phyloP scores from a whole-genome alignment of 805 yeast species.

The Candida xyloterini region DNA sequence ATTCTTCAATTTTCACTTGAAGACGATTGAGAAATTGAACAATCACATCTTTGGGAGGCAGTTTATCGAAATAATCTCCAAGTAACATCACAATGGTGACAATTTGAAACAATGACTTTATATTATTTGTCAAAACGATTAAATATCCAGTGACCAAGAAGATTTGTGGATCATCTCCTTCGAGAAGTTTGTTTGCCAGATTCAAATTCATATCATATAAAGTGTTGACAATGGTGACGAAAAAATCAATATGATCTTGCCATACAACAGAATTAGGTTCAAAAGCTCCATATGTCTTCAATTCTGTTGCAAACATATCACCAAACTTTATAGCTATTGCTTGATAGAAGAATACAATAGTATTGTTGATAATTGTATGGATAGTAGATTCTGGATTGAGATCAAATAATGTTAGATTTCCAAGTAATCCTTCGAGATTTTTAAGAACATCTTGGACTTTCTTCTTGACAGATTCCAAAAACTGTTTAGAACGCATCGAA shows the following conservation, averaged over 20 bases:
- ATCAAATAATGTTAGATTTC: constrained; percentile 28
- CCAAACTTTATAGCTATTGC: constrained; percentile 27
- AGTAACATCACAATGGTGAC: constrained; percentile 23
- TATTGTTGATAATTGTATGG: constrained; percentile 26
- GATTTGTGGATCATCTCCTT: constrained; percentile 16
- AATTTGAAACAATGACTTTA: constrained; percentile 30
- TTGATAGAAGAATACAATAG: constrained; percentile 29
- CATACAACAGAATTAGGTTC: constrained; percentile 15
- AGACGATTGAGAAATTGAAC: constrained; percentile 4
- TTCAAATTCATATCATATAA: constrained; percentile 21
- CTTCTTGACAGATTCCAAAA: constrained; percentile 18
- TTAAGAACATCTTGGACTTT: constrained; percentile 28
- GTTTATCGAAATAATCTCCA: constrained; percentile 13
- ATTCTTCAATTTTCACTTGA: constrained; percentile 1
- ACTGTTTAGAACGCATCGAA: constrained; percentile 20
- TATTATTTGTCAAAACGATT: constrained; percentile 26
- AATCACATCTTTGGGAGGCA: constrained; percentile 4
- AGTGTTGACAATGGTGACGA: constrained; percentile 20
- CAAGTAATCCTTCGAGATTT: constrained; percentile 28
- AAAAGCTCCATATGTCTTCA: constrained; percentile 8
- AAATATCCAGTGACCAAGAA: constrained; percentile 22
- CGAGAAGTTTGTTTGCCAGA: constrained; percentile 18
- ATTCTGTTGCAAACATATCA: constrained; percentile 21
- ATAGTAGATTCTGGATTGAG: constrained; percentile 25
- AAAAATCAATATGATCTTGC: constrained; percentile 21